Percentiles rank a stretch among this genome's conserved stretches.
These are phyloP conservation scores for Fusarium sp. DNA, from an alignment of 2,329 filamentous ascomycete genomes.

Conservation along the genomic window DNA sequence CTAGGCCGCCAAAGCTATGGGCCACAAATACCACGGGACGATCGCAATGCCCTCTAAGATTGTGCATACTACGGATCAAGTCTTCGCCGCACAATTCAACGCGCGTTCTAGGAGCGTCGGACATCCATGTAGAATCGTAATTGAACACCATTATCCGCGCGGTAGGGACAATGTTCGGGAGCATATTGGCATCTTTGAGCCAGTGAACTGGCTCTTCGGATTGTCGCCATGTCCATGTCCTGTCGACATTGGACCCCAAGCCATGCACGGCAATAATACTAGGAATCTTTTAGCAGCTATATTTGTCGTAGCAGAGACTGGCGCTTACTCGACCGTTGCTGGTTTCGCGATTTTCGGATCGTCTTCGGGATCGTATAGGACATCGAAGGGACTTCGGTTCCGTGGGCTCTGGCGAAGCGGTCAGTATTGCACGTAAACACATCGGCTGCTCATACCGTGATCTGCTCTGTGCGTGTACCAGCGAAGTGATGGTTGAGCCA, in stretches of 20 bases:
- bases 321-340: background rate
- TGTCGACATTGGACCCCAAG: background rate
- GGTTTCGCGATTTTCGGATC: background rate
- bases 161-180: background rate
- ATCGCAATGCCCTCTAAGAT: background rate
- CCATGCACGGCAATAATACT: background rate
- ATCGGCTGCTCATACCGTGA: background rate
- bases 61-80: background rate
- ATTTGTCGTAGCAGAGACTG: background rate
- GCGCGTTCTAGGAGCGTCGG: background rate
- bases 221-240: background rate
- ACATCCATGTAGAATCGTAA: background rate
- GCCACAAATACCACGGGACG: background rate
- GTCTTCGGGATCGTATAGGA: background rate
- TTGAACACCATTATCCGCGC: background rate
- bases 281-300: background rate
- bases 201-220: background rate
- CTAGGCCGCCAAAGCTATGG: background rate
- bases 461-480: background rate
- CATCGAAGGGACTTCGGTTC: background rate
- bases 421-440: rapidly evolving
- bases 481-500: rapidly evolving
- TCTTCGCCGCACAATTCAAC: background rate
- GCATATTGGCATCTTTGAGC: background rate
- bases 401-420: background rate